Base-by-base conservation (phyloP, 2,329 filamentous ascomycete species). In the Phymatotrichopsis omnivora region DNA sequence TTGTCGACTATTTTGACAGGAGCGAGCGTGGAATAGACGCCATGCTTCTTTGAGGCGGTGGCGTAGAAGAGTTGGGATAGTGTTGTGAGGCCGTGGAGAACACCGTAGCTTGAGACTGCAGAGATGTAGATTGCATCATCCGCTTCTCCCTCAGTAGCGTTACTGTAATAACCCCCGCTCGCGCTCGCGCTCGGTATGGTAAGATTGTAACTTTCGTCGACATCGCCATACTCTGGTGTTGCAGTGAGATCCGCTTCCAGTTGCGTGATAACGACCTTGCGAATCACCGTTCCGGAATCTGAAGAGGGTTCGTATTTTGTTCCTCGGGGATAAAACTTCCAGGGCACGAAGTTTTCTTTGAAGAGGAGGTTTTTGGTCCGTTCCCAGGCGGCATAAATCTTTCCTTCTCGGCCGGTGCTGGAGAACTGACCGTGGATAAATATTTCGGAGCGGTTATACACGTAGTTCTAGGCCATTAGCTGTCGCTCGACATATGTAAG, bases 41-140 rank as follows among this genome's bases (percentile, higher is more conserved):
- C 56, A 7, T 67, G 72, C 68, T 39, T 58, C 5, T 62, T 62
- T 20, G 72, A 74, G 3, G 68, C 60, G 29, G 78, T 77, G 64
- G 85, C 79, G 65, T 77, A 89, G 66, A 91, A 91, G 12, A 93
- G 73, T 66, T 93, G 85, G 0, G 74, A 72, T 59, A 91, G 85
- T 2, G 82, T 80, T 55, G 82, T 79, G 17, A 93, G 69, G n/a
- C 73, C 85, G 53, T 76, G 75, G 14, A 85, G 68, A 25, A 87
- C 67, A 38, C 85, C 85, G 5, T 75, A 72, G 12, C 79, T 78
- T 1, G 80, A 77, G 27, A 69, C 69, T 12, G 81, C 82, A 19
- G 66, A 67, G 57, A 91, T 78, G 29, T 67, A 71, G 23, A 75
- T 42, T 12, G 44, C 35, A 8, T 14, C n/a, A 14, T 16, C 14